Base-by-base conservation (phyloP, 345 rosid species). In the Populus tremula region DNA sequence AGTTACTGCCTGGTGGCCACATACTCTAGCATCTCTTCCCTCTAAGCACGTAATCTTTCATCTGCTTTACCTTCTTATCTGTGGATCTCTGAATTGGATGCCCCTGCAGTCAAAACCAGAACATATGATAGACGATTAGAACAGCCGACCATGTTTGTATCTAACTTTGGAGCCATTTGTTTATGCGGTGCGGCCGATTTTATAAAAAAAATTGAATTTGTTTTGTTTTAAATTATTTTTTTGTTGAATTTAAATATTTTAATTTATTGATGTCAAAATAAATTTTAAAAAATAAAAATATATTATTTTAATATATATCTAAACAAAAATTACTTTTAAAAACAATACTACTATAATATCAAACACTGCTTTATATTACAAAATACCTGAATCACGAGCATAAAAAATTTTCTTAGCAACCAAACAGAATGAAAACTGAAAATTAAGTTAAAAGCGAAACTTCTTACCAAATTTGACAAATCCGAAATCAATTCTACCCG, bases 31-130 rank as follows among this genome's bases (percentile, higher is more conserved):
- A 95, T 71, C 84, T 91, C 82, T 82, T 89, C 72, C 96, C 97
- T 87, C 93, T 90, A 69, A 95, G 83, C 70, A 95, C 73, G 81
- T 89, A 90, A 89, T 95, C 98, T 89, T 87, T 89, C 83, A 92
- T 87, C 88, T 86, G 88, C 73, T 82, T 90, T 71, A 90, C 84
- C 87, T 89, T 95, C 75, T 72, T 84, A 84, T 95, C 93, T 36
- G 81, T 76, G 23, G 69, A 68, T 80, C 81, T 80, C 35, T 31
- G 70, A 5, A 31, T 1, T 9, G 65, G 76, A 83, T 81, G 86
- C 69, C 63, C 89, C 97, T 89, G 85, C 78, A 80, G 83, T 70
- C 75, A 79, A 83, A 76, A 54, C 61, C 61, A 54, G 25, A 21
- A 54, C 11, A 8, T 20, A n/a, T 6, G 8, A 21, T 8, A 0